phyloP scores from a whole-genome alignment of 2,329 filamentous ascomycete genomes.

The Monosporascus sp. region DNA sequence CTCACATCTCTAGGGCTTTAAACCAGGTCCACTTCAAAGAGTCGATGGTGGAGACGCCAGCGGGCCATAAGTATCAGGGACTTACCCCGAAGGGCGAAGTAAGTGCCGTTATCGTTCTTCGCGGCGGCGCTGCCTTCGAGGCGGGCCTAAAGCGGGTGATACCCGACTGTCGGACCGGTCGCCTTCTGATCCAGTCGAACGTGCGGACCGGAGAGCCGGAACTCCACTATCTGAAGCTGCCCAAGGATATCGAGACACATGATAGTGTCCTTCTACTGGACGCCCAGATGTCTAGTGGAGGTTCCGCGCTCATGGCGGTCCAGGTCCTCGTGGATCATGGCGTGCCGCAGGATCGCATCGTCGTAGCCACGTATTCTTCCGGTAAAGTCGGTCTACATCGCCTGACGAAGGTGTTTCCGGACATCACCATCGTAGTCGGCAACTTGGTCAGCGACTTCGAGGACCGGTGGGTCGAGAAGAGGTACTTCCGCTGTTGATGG shows the following conservation, averaged over 20 bases:
- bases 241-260: conserved; percentile 66
- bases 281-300: conserved; percentile 91
- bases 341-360: conserved; percentile 76
- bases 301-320: conserved; percentile 84
- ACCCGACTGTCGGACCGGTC: conserved; percentile 85
- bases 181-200: conserved; percentile 87
- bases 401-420: conserved; percentile 82
- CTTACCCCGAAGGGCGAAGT: conserved; percentile 67
- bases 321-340: conserved; percentile 94
- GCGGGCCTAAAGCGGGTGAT: conserved; percentile 84
- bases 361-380: conserved; percentile 89
- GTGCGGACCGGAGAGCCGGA: conserved; percentile 83
- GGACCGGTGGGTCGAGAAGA: conserved; percentile 82
- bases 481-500: conserved; percentile 78
- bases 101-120: conserved; percentile 81
- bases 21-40: conserved; percentile 70
- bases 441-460: conserved; percentile 77
- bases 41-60: conserved; percentile 63
- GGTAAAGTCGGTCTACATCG: conserved; percentile 80
- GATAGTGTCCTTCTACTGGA: conserved; percentile 83
- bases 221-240: conserved; percentile 81
- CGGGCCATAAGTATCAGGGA: conserved; percentile 65
- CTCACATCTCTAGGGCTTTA: conserved; percentile 53
- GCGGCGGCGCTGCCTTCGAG: conserved; percentile 85
- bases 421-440: conserved; percentile 80